These are phyloP conservation scores for Penicillium lagena DNA, from an alignment of 495 filamentous ascomycete species.

Conservation along the genomic window DNA sequence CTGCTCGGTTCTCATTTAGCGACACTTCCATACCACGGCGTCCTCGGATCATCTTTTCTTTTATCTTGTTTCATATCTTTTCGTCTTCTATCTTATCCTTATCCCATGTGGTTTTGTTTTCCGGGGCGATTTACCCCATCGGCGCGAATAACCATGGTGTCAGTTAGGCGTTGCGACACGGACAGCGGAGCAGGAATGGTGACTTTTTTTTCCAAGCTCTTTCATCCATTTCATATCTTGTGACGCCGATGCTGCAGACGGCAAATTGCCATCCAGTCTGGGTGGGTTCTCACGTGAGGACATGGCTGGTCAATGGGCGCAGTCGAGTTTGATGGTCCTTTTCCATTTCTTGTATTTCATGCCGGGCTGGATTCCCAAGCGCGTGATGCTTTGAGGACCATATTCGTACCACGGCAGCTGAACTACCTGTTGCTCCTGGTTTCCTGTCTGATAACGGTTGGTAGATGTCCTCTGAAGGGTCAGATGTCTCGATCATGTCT, in stretches of 20 bases:
- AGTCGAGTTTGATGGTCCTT: conserved; percentile 1
- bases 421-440: no score
- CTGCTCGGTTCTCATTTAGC: conserved; percentile 11
- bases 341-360: not conserved
- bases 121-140: conserved; percentile 7
- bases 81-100: not conserved
- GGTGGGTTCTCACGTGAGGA: conserved; percentile 6
- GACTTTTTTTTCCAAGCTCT: not conserved
- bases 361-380: not conserved
- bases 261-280: not conserved
- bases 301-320: conserved; percentile 14
- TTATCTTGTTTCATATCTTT: conserved; percentile 1
- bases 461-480: no score
- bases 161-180: conserved; percentile 7
- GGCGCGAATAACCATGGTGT: conserved; percentile 4
- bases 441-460: no score
- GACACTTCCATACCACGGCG: conserved; percentile 21
- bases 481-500: no score
- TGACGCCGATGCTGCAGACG: conserved; percentile 7
- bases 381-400: no score
- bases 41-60: conserved; percentile 2
- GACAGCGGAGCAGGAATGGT: conserved; percentile 4
- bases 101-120: not conserved
- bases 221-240: conserved; percentile 3
- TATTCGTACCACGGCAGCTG: no score